A percentile compares a stretch with the other conserved stretches of the same genome.
phyloP scores from a whole-genome alignment of 2,329 filamentous ascomycete genomes.

The Sporothrix euskadiensis region DNA sequence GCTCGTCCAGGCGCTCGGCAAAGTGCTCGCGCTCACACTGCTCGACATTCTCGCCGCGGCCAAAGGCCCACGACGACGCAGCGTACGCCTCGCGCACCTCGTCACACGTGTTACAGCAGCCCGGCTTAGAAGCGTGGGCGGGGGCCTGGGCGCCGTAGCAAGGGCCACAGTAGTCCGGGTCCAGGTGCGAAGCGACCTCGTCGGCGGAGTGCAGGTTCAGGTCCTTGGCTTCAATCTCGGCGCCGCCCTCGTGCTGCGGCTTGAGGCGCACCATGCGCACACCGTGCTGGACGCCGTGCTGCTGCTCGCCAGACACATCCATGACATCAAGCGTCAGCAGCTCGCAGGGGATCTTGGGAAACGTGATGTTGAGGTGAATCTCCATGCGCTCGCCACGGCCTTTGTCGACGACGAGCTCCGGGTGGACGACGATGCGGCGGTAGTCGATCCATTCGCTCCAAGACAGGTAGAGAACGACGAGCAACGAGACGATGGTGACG shows the following conservation, averaged over 20 bases:
- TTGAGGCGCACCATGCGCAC: slow-evolving; percentile 85
- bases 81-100: slow-evolving; percentile 96
- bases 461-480: slow-evolving; percentile 84
- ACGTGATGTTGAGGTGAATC: slow-evolving; percentile 96
- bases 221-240: slow-evolving; percentile 68
- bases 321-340: slow-evolving; percentile 96
- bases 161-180: slow-evolving; percentile 86
- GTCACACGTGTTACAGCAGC: slow-evolving; percentile 96
- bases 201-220: slow-evolving; percentile 70
- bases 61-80: slow-evolving; percentile 87
- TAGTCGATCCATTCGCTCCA: slow-evolving; percentile 98
- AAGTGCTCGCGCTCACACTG: slow-evolving; percentile 97
- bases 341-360: slow-evolving; percentile 91
- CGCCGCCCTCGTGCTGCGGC: slow-evolving; percentile 71
- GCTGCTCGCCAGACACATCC: slow-evolving; percentile 97
- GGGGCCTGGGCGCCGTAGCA: slow-evolving; percentile 87
- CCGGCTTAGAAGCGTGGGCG: slow-evolving; percentile 68
- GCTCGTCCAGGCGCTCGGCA: slow-evolving; percentile 79
- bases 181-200: slow-evolving; percentile 73
- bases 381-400: slow-evolving; percentile 98
- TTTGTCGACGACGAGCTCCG: slow-evolving; percentile 95
- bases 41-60: slow-evolving; percentile 85
- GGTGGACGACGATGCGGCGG: slow-evolving; percentile 78
- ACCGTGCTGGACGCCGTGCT: slow-evolving; percentile 90
- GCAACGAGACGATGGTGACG: slow-evolving; percentile 85